Base-by-base conservation (phyloP, 768 basidiomycete species). In the Trametopsis cervina region DNA sequence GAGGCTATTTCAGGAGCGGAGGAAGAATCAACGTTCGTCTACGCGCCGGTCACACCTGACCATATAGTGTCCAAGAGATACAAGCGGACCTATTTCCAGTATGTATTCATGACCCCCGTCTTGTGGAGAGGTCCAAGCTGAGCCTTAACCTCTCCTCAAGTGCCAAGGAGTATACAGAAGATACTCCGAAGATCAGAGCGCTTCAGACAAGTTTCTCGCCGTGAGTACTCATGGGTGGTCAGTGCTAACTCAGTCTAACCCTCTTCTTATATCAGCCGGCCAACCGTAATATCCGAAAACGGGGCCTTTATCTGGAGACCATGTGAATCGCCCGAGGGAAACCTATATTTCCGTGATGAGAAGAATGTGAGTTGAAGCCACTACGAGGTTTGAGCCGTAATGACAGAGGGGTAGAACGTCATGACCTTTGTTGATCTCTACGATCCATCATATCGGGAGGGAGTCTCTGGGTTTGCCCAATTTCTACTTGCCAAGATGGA, bases 241-340 rank as follows among this genome's bases (percentile, higher is more conserved):
- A n/a, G n/a, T n/a, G n/a, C n/a, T n/a, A n/a, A n/a, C n/a, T n/a
- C n/a, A n/a, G n/a, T n/a, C n/a, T n/a, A n/a, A n/a, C n/a, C n/a
- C n/a, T n/a, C n/a, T n/a, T n/a, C n/a, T n/a, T n/a, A n/a, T n/a
- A n/a, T n/a, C n/a, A n/a, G n/a, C n/a, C n/a, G n/a, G n/a, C n/a
- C n/a, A n/a, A n/a, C n/a, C n/a, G n/a, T n/a, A n/a, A n/a, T n/a
- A n/a, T 33, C 29, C 15, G 29, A 7, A 7, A 15, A 33, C 29
- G 29, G 29, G 29, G 29, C 7, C 29, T 15, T 33, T 15, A 33
- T 20, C 10, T 50, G 49, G 49, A 13, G 3, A 23, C 7, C 36
- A 4, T 29, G 41, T 23, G 43, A 24, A 35, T 40, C 37, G 18
- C 49, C 49, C 7, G 49, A 50, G 18, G 49, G 49, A 17, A 44